Percentiles rank a stretch among this genome's conserved stretches.
phyloP scores from a whole-genome alignment of 169 alveolate species.

The Amoebophrya sp. region DNA sequence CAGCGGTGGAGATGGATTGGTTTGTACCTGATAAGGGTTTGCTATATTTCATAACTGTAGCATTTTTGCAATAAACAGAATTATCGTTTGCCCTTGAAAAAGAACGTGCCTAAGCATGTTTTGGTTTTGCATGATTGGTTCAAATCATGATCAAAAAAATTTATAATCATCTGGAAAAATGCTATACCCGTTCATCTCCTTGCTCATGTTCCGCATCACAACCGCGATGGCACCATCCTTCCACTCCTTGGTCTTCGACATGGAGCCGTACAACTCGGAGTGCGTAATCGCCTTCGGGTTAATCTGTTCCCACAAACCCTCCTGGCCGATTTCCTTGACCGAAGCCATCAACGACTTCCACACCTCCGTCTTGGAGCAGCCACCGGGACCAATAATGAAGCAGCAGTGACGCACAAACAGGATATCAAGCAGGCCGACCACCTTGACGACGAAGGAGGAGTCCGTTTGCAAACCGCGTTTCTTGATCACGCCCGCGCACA shows the following conservation, averaged over 20 bases:
- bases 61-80: too few relatives aligned
- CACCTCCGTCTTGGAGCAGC: slow-evolving; percentile 89
- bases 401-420: slow-evolving; percentile 91
- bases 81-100: too few relatives aligned
- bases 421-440: slow-evolving; percentile 67
- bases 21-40: too few relatives aligned
- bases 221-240: slow-evolving; percentile 86
- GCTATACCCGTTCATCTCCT: slow-evolving; percentile 45
- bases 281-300: slow-evolving; percentile 94
- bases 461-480: slow-evolving; percentile 70
- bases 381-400: slow-evolving; percentile 91
- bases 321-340: slow-evolving; percentile 68
- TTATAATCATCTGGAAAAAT: too few relatives aligned
- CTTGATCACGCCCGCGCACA: slow-evolving; percentile 61
- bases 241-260: slow-evolving; percentile 91
- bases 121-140: too few relatives aligned
- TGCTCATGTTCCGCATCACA: slow-evolving; percentile 83
- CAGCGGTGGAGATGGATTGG: slow-evolving; percentile 73
- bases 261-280: slow-evolving; percentile 88
- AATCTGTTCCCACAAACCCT: slow-evolving; percentile 78
- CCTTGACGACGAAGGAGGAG: slow-evolving; percentile 68
- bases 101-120: too few relatives aligned
- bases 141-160: too few relatives aligned
- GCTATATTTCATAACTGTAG: too few relatives aligned
- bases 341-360: slow-evolving; percentile 81